Percentiles rank a stretch among this genome's conserved stretches.
phyloP scores from a whole-genome alignment of 148 eudicot species.

The Rhododendron ovatum region DNA sequence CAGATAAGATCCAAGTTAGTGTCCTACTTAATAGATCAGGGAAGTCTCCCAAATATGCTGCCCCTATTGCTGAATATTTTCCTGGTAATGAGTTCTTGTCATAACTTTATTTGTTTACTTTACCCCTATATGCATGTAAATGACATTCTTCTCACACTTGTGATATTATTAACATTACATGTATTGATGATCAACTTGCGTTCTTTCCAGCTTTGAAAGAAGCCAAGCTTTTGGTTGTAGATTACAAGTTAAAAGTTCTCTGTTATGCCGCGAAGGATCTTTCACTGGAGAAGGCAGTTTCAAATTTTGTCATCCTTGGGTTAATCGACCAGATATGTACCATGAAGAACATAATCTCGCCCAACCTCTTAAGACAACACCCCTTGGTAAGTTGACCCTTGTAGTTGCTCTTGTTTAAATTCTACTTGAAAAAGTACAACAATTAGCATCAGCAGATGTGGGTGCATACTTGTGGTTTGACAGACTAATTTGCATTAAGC shows the following conservation, averaged over 20 bases:
- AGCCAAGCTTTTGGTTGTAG: constrained; percentile 54
- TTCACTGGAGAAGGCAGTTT: constrained; percentile 51
- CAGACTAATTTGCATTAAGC: not conserved
- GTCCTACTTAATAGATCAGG: constrained; percentile 51
- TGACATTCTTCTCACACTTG: not conserved
- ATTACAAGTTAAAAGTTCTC: constrained; percentile 66
- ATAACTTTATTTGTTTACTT: not conserved
- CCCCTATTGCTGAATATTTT: constrained; percentile 66
- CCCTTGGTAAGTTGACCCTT: constrained; percentile 48
- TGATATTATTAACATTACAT: not conserved
- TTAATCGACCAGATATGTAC: constrained; percentile 67
- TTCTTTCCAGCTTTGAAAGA: constrained; percentile 57
- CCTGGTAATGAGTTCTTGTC: constrained; percentile 51
- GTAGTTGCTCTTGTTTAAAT: not conserved
- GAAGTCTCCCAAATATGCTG: constrained; percentile 41
- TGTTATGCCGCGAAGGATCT: constrained; percentile 80
- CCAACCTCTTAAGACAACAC: constrained; percentile 46
- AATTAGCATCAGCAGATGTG: not conserved
- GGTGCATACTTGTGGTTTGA: not conserved
- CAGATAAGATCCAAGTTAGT: constrained; percentile 74
- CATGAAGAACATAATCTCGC: constrained; percentile 45
- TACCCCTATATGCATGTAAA: not conserved
- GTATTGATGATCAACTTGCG: constrained; percentile 5
- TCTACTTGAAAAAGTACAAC: not conserved
- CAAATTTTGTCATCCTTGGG: constrained; percentile 77